A percentile compares a stretch with the other conserved stretches of the same genome.
Conservation (phyloP, 441 rosid species). For the Daphne laureola region DNA sequence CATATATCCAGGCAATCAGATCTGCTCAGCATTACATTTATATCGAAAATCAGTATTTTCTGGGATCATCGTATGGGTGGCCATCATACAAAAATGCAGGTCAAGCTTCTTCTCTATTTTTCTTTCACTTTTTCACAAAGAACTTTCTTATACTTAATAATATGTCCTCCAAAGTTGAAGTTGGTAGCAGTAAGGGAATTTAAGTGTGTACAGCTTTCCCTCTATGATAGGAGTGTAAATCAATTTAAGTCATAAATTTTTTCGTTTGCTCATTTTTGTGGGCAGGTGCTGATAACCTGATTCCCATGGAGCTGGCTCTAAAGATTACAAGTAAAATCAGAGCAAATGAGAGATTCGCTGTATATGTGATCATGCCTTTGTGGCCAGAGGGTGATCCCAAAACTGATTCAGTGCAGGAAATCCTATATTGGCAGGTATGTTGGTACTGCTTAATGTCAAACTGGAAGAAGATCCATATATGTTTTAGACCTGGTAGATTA, state of each 20-base stretch:
- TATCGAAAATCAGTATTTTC: conserved; percentile 70
- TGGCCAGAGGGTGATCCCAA: conserved; percentile 99
- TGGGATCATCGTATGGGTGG: conserved; percentile 79
- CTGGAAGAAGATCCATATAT: neutral
- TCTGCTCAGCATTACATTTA: conserved; percentile 73
- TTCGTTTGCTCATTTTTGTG: conserved; percentile 15
- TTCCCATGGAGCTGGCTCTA: conserved; percentile 87
- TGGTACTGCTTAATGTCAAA: conserved; percentile 2
- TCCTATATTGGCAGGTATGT: conserved; percentile 80
- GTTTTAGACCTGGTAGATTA: neutral
- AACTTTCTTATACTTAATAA: conserved; percentile 9
- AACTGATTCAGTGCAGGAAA: conserved; percentile 71
- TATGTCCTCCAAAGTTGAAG: neutral
- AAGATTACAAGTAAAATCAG: conserved; percentile 80
- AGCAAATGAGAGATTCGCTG: conserved; percentile 75
- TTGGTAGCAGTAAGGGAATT: neutral
- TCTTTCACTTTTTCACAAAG: neutral
- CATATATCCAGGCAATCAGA: conserved; percentile 71
- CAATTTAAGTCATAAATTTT: conserved; percentile 1
- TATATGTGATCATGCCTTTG: conserved; percentile 72
- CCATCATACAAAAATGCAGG: conserved; percentile 59
- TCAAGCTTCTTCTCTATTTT: conserved; percentile 12
- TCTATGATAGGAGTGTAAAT: conserved; percentile 1
- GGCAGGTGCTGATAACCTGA: conserved; percentile 80
- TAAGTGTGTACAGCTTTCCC: neutral